These are phyloP conservation scores for Pseudogymnoascus pannorum DNA, from an alignment of 2,329 filamentous ascomycete genomes.

Conservation along the genomic window DNA sequence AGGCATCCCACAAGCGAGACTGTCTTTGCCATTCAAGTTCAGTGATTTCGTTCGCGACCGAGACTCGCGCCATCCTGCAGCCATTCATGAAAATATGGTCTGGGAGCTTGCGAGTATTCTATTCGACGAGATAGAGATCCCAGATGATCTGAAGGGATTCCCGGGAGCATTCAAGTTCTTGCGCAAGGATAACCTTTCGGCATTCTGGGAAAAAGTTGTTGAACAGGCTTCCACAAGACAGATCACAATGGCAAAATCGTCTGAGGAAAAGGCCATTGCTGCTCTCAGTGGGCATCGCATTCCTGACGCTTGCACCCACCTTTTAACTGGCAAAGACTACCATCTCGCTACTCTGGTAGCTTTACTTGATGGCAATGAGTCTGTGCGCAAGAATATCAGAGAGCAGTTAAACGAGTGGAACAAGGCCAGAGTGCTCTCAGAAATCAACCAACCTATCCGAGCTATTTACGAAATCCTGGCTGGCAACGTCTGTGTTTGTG, in stretches of 20 bases:
- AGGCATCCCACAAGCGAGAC: conserved; percentile 52
- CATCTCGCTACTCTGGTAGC: conserved; percentile 79
- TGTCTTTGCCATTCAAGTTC: conserved; percentile 41
- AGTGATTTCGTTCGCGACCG: conserved; percentile 40
- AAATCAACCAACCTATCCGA: conserved; percentile 77
- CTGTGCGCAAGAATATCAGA: conserved; percentile 65
- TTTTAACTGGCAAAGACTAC: conserved; percentile 70
- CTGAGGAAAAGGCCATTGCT: conserved; percentile 78
- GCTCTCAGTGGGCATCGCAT: conserved; percentile 73
- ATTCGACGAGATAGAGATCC: conserved; percentile 61
- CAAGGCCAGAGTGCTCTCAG: conserved; percentile 72
- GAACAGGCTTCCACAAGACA: conserved; percentile 48
- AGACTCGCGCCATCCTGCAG: conserved; percentile 35
- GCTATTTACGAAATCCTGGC: conserved; percentile 84
- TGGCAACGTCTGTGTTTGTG: conserved; percentile 77
- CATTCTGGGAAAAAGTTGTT: conserved; percentile 60
- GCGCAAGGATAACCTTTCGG: conserved; percentile 59
- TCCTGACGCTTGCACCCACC: conserved; percentile 71
- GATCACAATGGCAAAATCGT: conserved; percentile 51
- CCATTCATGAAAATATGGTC: conserved; percentile 61
- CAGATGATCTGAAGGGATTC: conserved; percentile 33
- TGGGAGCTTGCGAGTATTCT: conserved; percentile 85
- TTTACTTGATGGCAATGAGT: conserved; percentile 67
- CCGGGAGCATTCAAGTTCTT: conserved; percentile 31
- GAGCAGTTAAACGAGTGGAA: conserved; percentile 81